Base-by-base conservation (phyloP, 164 flowering plant genomes). In the Santalum album region DNA sequence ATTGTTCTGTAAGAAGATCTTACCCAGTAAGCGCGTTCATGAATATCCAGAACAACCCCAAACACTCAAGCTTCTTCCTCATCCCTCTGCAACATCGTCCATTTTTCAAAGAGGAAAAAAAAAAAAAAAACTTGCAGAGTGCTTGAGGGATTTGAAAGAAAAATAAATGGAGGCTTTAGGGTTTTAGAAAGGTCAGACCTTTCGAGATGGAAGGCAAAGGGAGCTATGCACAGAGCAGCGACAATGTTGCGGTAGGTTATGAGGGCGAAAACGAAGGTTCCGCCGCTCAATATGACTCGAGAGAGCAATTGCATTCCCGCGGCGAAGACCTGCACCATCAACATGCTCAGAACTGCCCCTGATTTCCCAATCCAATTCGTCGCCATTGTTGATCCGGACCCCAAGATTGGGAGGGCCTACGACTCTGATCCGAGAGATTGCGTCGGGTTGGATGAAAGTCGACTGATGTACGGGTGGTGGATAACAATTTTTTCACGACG, bases 231-330 rank as follows among this genome's bases (percentile, higher is more conserved):
- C 15, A 76, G 1, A 18, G 83, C 73, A 19, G 80, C 88, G 36
- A 82, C 69, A 10, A 78, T 10, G 29, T 70, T 72, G 12, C 88
- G 76, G 44, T 82, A 82, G 0, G 75, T 55, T 60, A 79, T 51
- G 26, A 82, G 61, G 6, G 83, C 78, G 25, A 77, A 76, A 20
- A 82, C 35, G 63, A 79, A 79, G 20, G 63, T 64, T 0, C 84
- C 84, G 12, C 71, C 39, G 16, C 17, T 44, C 17, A 82, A 25
- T 6, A 76, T 64, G 1, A 78, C 56, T 32, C 63, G 60, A 0
- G 84, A 72, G 1, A 82, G 70, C 0, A 82, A 46, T 48, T 72
- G 75, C 60, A 75, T 15, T 3, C 83, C 88, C 0, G 79, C 63
- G 0, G 70, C 56, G 6, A 82, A 51, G 7, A 69, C 22, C 35